phyloP scores from a whole-genome alignment of 257 asterid genomes.

The Rehmannia glutinosa region DNA sequence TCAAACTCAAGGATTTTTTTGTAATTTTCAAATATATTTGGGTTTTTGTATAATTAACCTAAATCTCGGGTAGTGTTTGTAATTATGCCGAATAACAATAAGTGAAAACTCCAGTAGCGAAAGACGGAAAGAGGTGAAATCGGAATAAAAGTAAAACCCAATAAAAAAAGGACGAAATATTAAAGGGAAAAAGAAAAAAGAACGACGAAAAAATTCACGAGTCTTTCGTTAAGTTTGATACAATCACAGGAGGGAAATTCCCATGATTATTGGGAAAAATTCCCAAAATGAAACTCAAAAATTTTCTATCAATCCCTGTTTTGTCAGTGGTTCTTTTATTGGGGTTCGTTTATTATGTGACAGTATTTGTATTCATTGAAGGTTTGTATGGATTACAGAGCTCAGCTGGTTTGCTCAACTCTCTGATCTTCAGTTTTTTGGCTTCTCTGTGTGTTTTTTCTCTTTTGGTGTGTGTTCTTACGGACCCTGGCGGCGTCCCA shows the following conservation, averaged over 20 bases:
- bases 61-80: too few species aligned
- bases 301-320: slow-evolving; percentile 56
- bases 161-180: not conserved
- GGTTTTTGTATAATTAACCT: too few species aligned
- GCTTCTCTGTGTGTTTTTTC: slow-evolving; percentile 38
- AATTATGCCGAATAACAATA: too few species aligned
- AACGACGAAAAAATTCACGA: not conserved
- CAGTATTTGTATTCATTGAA: slow-evolving; percentile 63
- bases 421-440: slow-evolving; percentile 57
- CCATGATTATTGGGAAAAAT: not conserved
- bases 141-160: not conserved
- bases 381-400: slow-evolving; percentile 60
- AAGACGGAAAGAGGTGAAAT: too few species aligned
- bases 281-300: slow-evolving; percentile 46
- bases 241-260: not conserved
- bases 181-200: not conserved
- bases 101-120: too few species aligned
- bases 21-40: too few species aligned
- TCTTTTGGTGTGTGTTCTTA: slow-evolving; percentile 44
- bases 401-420: slow-evolving; percentile 57
- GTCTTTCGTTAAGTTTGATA: not conserved
- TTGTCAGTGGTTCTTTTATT: slow-evolving; percentile 41
- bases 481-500: slow-evolving; percentile 71
- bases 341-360: slow-evolving; percentile 61
- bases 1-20: too few species aligned